Evolutionary conservation across 139 green algal species (phyloP), one percentile per base, ranked within the genome.

Genomic region (Zygnema circumcarinatum): DNA sequence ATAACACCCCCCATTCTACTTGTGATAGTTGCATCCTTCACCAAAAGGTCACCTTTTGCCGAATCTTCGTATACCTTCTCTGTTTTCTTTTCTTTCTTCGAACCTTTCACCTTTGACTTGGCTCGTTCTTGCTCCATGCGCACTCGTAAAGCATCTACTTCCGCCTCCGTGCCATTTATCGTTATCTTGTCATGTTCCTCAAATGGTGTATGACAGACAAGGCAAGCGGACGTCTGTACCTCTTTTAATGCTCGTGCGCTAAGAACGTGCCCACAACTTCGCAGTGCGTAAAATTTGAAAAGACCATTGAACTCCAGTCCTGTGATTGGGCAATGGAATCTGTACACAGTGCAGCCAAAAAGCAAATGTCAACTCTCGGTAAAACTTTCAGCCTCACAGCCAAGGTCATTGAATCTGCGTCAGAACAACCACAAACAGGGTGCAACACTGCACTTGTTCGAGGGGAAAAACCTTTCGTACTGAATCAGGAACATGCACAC

Each of bases 301-400:
- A 36, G 41, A 29, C 89, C 89, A 53, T 92, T 92, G 47, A 92
- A 90, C 52, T 92, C 89, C 39, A 74, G 81, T 2, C 90, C 89
- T 22, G 88, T 92, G 36, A 92, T 81, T 33, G 89, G 89, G 74
- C 89, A 92, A 1, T 76, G 88, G 25, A 87, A 92, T 54, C 79
- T 67, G 40, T 3, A 33, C 2, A 76, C 76, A 32, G n/a, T 62
- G 35, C 35, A 62, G 74, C n/a, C 20, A 81, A n/a, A 62, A 40
- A 81, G 74, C n/a, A n/a, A n/a, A n/a, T n/a, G n/a, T n/a, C n/a
- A n/a, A n/a, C n/a, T n/a, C n/a, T n/a, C n/a, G 68, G 38, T 76
- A 36, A 1, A 36, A 36, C 25, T 31, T 31, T 31, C 56, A 72
- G 56, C 35, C 38, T 36, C 38, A 36, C 68, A 76, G 38, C 35